These are phyloP conservation scores for Penicillium verrucosum DNA, from an alignment of 2,329 filamentous ascomycete genomes.

Conservation along the genomic window DNA sequence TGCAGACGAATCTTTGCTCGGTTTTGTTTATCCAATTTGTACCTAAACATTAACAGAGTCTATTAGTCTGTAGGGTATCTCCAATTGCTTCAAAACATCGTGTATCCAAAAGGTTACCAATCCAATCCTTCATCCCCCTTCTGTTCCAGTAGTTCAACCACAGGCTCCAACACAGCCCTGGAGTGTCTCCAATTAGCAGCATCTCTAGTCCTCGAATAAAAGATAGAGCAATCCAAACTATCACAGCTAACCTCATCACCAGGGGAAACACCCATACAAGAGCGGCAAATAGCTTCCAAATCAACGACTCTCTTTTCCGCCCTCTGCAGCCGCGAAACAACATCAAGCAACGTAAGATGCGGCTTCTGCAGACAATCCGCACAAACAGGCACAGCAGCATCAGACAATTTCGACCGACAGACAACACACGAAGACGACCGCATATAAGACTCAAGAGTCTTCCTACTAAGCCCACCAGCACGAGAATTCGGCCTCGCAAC, in stretches of 20 bases:
- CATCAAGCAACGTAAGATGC: conserved; percentile 59
- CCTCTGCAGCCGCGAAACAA: conserved; percentile 60
- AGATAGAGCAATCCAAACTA: conserved; percentile 88
- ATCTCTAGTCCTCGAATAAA: conserved; percentile 58
- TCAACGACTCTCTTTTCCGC: conserved; percentile 64
- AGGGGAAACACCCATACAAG: conserved; percentile 70
- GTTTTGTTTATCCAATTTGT: not conserved
- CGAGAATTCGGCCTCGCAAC: conserved; percentile 19
- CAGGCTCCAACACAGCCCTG: conserved; percentile 36
- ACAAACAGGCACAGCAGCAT: conserved; percentile 45
- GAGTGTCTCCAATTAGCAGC: conserved; percentile 37
- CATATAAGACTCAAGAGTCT: conserved; percentile 94
- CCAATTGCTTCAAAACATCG: not conserved
- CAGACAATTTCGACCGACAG: conserved; percentile 60
- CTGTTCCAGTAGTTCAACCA: conserved; percentile 37
- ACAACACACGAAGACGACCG: conserved; percentile 73
- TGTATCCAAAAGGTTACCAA: conserved; percentile 29
- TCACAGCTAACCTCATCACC: conserved; percentile 81
- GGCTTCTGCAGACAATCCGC: conserved; percentile 35
- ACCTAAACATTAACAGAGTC: not conserved
- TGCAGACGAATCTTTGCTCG: not conserved
- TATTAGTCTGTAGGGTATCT: conserved; percentile 3
- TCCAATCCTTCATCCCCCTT: conserved; percentile 34
- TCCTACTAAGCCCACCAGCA: conserved; percentile 45
- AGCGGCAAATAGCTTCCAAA: conserved; percentile 70